phyloP scores from a whole-genome alignment of 2,329 filamentous ascomycete species.

The Epichloe coenophiala region DNA sequence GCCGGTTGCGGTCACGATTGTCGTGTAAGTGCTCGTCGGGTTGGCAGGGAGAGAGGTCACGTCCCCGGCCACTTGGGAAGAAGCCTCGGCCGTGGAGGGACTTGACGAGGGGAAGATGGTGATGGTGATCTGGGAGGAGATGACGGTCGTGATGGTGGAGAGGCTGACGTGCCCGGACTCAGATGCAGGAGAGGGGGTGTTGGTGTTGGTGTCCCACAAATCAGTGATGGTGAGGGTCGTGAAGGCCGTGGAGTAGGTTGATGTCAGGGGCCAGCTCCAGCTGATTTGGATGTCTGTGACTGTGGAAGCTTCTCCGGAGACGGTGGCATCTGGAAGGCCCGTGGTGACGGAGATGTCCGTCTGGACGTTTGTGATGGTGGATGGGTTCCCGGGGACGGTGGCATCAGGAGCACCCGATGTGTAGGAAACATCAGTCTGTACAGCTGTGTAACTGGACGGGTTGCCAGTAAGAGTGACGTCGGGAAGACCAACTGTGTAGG shows the following conservation, averaged over 20 bases:
- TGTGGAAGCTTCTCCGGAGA: constrained; percentile 19
- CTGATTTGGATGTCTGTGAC: constrained; percentile 16
- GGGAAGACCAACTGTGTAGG: constrained; percentile 10
- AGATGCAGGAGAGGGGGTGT: neutral
- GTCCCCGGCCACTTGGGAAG: constrained; percentile 13
- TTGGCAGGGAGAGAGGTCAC: constrained; percentile 10
- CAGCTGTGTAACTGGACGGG: constrained; percentile 11
- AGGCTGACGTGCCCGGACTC: neutral
- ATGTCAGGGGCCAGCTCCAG: constrained; percentile 10
- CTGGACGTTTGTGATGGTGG: constrained; percentile 18
- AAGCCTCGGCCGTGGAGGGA: neutral
- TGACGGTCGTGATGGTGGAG: constrained; percentile 13
- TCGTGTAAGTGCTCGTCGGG: constrained; percentile 15
- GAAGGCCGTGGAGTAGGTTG: constrained; percentile 7
- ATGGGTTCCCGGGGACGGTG: constrained; percentile 16
- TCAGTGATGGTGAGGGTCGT: constrained; percentile 19
- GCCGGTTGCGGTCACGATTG: constrained; percentile 19
- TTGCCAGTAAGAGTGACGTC: constrained; percentile 17
- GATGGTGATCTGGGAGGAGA: constrained; percentile 12
- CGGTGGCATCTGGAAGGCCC: constrained; percentile 18
- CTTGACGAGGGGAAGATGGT: constrained; percentile 9
- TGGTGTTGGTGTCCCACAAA: constrained; percentile 12
- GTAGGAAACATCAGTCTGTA: constrained; percentile 11
- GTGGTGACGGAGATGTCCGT: constrained; percentile 16
- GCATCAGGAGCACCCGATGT: constrained; percentile 13